Conservation (phyloP, 306 rosid species). For the Argentina anserina region DNA sequence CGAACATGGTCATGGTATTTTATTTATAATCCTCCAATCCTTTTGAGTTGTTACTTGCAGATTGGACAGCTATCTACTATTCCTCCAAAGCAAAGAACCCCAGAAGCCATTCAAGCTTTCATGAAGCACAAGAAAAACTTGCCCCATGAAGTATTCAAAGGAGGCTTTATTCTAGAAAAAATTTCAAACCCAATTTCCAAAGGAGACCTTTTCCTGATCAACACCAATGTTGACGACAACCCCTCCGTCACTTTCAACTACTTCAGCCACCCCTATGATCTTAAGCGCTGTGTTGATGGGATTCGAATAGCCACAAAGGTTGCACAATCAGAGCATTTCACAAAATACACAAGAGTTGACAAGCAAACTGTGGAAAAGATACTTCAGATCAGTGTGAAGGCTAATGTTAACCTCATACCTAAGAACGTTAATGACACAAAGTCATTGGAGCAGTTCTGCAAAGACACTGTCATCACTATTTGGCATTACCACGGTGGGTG, state of each 20-base stretch:
- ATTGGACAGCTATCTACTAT: slow-evolving; percentile 91
- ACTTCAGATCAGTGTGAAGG: slow-evolving; percentile 60
- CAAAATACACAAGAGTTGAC: slow-evolving; percentile 51
- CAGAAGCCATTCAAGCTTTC: slow-evolving; percentile 55
- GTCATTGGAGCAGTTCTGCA: slow-evolving; percentile 78
- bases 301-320: slow-evolving; percentile 54
- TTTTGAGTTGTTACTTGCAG: slow-evolving; percentile 35
- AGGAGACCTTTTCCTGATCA: slow-evolving; percentile 60
- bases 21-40: neutral
- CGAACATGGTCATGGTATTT: neutral
- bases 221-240: slow-evolving; percentile 69
- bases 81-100: slow-evolving; percentile 85
- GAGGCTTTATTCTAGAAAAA: slow-evolving; percentile 86
- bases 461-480: slow-evolving; percentile 84
- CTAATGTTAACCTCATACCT: slow-evolving; percentile 76
- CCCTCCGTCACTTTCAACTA: slow-evolving; percentile 89
- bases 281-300: slow-evolving; percentile 75
- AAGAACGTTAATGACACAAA: slow-evolving; percentile 62
- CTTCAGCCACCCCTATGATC: slow-evolving; percentile 73
- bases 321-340: slow-evolving; percentile 58
- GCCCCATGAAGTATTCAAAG: slow-evolving; percentile 75
- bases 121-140: slow-evolving; percentile 44
- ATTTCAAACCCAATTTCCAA: slow-evolving; percentile 63
- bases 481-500: slow-evolving; percentile 99
- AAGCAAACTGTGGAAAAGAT: slow-evolving; percentile 47